Evolutionary conservation across 768 basidiomycete genomes (phyloP), one percentile per base, ranked within the genome.

Genomic region (Boletus barrowsii): DNA sequence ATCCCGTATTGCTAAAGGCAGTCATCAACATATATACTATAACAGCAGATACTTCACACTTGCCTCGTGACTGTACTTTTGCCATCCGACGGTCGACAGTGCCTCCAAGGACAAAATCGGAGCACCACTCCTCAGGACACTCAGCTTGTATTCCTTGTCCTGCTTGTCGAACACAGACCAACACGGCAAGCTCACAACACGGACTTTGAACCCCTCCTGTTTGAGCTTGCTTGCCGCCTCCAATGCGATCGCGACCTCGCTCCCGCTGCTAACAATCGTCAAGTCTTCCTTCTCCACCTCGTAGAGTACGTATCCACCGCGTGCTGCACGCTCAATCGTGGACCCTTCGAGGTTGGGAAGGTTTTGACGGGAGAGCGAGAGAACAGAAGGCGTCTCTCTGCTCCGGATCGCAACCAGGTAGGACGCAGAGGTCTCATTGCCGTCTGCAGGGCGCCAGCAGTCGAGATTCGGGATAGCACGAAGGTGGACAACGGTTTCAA

Each of bases 401-500:
- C 90, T 86, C 59, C 80, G 78, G 62, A 98, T 72, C 43, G 93
- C 88, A 53, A 87, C 83, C 56, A 83, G 71, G 78, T 97, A 97
- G 17, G 94, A 82, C 20, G 94, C 94, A 20, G 91, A 93, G n/a
- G 92, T 94, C 78, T 98, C 95, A 71, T 97, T 96, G 33, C 95
- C 94, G 69, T 97, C 93, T 26, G 93, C 92, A 6, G 91, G 91
- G 56, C 91, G 87, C 88, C 88, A 90, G 80, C 97, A 92, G 58
- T 90, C 88, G 48, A 91, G 75, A 77, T 98, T 96, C 63, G 95
- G 95, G 42, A 84, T 83, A 13, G 95, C 88, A 61, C 95, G 90
- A 71, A 97, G 78, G 72, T 87, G 89, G 42, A 83, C 84, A 55
- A 82, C 88, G 30, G 91, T 93, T 75, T 97, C 94, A 47, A 97